phyloP scores from a whole-genome alignment of 2,329 filamentous ascomycete genomes.

The Teratosphaeriaceae sp. region DNA sequence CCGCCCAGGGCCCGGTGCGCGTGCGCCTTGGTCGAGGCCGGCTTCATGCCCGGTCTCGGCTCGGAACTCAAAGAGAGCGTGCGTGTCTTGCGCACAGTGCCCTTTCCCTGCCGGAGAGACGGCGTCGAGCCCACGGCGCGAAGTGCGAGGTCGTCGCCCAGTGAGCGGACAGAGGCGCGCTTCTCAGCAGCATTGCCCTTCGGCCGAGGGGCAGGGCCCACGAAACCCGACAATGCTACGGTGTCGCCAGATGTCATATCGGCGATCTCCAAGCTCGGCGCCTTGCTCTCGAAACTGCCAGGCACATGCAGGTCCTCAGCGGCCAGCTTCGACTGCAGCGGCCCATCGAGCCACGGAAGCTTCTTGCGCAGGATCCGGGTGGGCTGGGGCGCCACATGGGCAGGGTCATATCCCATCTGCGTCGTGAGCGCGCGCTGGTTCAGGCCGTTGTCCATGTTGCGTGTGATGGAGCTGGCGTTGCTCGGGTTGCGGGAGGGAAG shows the following conservation, averaged over 20 bases:
- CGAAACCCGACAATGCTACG: neutral
- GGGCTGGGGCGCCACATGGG: neutral
- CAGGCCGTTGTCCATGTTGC: constrained; percentile 1
- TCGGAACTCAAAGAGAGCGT: constrained; percentile 12
- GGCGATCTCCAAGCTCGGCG: neutral
- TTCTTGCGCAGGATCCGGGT: constrained; percentile 15
- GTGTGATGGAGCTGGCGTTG: neutral
- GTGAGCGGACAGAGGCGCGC: neutral
- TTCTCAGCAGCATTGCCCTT: neutral
- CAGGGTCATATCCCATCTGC: too few species aligned
- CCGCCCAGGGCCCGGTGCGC: constrained; percentile 6
- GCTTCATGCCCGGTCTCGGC: constrained; percentile 8
- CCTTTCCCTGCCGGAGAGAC: constrained; percentile 5
- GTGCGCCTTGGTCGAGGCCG: constrained; percentile 8
- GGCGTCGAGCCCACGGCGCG: constrained; percentile 18
- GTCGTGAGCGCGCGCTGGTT: neutral
- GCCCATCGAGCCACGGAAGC: constrained; percentile 21
- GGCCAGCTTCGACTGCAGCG: constrained; percentile 3
- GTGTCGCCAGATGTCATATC: neutral
- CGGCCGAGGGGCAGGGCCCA: neutral
- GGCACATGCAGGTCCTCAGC: neutral
- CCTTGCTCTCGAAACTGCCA: neutral
- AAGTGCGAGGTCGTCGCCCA: constrained; percentile 12
- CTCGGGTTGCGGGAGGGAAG: constrained; percentile 2
- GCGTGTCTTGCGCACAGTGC: neutral